Conservation (phyloP, 2,329 filamentous ascomycete genomes). For the Curvularia lunata region DNA sequence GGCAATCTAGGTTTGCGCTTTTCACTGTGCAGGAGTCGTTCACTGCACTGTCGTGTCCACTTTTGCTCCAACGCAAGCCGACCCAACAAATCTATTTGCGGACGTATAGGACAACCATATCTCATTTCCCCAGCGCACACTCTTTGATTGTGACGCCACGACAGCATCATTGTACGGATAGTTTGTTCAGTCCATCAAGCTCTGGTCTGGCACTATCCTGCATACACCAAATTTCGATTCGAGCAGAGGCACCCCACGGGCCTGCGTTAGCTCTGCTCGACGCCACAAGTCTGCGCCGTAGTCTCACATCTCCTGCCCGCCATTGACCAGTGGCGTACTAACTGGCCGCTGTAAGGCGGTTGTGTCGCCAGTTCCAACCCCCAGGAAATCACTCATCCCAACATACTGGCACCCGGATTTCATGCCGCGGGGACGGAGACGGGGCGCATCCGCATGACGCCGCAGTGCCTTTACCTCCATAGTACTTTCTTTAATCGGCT, state of each 20-base stretch:
- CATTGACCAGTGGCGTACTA: neutral
- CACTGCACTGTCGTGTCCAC: neutral
- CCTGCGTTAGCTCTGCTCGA: neutral
- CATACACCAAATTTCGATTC: neutral
- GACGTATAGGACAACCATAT: neutral
- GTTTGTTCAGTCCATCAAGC: neutral
- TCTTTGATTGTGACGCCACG: neutral
- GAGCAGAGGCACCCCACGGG: slow-evolving; percentile 3
- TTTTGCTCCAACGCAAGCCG: neutral
- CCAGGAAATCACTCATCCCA: slow-evolving; percentile 9
- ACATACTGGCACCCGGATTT: slow-evolving; percentile 12
- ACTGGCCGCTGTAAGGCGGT: neutral
- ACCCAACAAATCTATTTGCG: neutral
- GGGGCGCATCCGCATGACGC: slow-evolving; percentile 14
- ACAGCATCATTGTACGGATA: neutral
- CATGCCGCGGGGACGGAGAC: slow-evolving; percentile 14
- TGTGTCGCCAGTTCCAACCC: neutral
- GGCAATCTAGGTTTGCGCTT: neutral
- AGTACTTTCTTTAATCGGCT: slow-evolving; percentile 13
- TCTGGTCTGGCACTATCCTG: neutral
- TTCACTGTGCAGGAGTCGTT: neutral
- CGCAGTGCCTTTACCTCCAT: slow-evolving; percentile 7
- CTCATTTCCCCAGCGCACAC: neutral
- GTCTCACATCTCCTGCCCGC: slow-evolving; percentile 1
- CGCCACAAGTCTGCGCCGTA: slow-evolving; percentile 8